phyloP scores from a whole-genome alignment of 441 rosid genomes.

The Pelargonium citronellum region DNA sequence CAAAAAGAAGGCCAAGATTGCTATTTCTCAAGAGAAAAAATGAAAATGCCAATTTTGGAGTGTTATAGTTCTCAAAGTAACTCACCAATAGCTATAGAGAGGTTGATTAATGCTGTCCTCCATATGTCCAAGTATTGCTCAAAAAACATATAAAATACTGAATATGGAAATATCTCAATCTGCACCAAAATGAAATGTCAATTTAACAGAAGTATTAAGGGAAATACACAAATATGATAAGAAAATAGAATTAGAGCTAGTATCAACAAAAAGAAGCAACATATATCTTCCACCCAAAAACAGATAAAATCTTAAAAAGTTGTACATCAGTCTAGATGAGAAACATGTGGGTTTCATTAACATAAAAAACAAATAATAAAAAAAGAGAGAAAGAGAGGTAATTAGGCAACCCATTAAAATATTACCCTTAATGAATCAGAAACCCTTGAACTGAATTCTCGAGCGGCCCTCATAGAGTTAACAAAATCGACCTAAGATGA shows the following conservation, averaged over 20 bases:
- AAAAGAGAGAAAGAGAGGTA: slow-evolving; percentile 1
- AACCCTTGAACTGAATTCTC: slow-evolving; percentile 66
- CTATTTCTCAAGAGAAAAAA: slow-evolving; percentile 4
- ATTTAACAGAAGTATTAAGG: too few relatives aligned
- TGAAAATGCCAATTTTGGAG: slow-evolving; percentile 6
- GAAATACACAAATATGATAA: too few relatives aligned
- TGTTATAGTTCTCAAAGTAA: slow-evolving; percentile 23
- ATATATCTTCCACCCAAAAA: slow-evolving; percentile 5
- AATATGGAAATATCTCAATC: slow-evolving; percentile 95
- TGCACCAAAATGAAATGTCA: too few relatives aligned
- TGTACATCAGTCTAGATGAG: slow-evolving; percentile 9
- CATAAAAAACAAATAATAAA: too few relatives aligned
- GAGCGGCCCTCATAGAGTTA: slow-evolving; percentile 90
- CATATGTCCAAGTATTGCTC: slow-evolving; percentile 98
- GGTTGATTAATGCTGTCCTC: slow-evolving; percentile 89
- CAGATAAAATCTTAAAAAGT: slow-evolving; percentile 5
- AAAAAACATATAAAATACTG: slow-evolving; percentile 96
- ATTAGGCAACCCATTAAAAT: slow-evolving; percentile 4
- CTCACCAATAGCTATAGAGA: slow-evolving; percentile 90
- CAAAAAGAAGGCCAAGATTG: background rate
- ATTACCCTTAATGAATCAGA: slow-evolving; percentile 80
- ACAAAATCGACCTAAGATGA: slow-evolving; percentile 65
- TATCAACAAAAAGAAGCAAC: slow-evolving; percentile 5
- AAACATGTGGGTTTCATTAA: background rate
- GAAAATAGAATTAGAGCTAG: slow-evolving; percentile 1